A percentile compares a stretch with the other conserved stretches of the same genome.
These are phyloP conservation scores for Abortiporus biennis DNA, from an alignment of 1,284 basidiomycete genomes.

Conservation along the genomic window DNA sequence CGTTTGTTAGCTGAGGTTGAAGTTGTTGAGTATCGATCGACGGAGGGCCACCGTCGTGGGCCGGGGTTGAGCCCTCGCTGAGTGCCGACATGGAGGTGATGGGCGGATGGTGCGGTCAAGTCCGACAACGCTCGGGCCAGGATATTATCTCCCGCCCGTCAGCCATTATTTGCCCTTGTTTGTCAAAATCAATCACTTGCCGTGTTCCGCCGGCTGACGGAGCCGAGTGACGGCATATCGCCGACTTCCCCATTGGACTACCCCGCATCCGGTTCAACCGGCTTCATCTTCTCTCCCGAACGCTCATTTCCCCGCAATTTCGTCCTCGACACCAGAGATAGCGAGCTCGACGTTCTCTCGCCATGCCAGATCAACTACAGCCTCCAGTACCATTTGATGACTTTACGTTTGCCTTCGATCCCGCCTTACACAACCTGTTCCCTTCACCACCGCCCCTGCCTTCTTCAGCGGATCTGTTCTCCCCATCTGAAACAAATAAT, in stretches of 20 bases:
- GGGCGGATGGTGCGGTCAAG: constrained; percentile 21
- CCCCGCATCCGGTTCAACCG: background rate
- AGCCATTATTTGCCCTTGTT: background rate
- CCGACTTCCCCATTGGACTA: background rate
- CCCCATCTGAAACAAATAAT: constrained; percentile 62
- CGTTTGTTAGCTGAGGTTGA: constrained; percentile 42
- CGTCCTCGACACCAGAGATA: constrained; percentile 1
- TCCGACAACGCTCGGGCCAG: constrained; percentile 1
- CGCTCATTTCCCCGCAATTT: background rate
- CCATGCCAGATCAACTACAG: constrained; percentile 18
- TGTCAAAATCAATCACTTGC: background rate
- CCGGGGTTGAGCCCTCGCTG: constrained; percentile 53
- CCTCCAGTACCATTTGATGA: constrained; percentile 46
- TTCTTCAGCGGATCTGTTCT: constrained; percentile 69
- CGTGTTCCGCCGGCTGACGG: background rate
- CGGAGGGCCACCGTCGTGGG: constrained; percentile 50
- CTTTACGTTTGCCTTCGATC: constrained; percentile 61
- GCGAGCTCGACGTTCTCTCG: constrained; percentile 4
- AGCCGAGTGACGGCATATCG: background rate
- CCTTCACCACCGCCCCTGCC: constrained; percentile 56
- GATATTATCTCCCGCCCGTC: background rate
- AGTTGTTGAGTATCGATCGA: constrained; percentile 52
- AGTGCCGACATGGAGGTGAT: constrained; percentile 57
- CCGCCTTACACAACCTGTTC: constrained; percentile 44
- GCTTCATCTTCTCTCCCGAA: background rate